phyloP scores from a whole-genome alignment of 805 yeast species.

The Candida tibetensis region DNA sequence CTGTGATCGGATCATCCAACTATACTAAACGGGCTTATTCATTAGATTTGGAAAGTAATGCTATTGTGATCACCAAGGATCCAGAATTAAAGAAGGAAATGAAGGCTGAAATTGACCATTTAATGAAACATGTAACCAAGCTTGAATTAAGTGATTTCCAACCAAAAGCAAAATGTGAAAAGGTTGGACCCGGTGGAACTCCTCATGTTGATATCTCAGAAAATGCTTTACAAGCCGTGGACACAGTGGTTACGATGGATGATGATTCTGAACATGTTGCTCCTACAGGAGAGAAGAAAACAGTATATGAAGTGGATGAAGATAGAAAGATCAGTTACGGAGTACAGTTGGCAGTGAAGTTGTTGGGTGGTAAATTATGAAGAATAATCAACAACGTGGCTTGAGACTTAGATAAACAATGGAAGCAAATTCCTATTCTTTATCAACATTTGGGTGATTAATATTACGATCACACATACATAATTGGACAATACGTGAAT shows the following conservation, averaged over 20 bases:
- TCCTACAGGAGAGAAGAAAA: background rate
- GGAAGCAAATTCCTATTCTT: no score
- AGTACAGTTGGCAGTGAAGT: slow-evolving; percentile 63
- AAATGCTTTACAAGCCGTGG: slow-evolving; percentile 3
- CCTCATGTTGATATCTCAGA: slow-evolving; percentile 4
- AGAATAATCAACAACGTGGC: no score
- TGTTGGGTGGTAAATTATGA: slow-evolving; percentile 56
- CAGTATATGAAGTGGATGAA: slow-evolving; percentile 40
- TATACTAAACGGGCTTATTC: slow-evolving; percentile 88
- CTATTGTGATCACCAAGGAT: slow-evolving; percentile 72
- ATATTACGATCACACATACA: background rate
- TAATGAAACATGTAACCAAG: slow-evolving; percentile 50
- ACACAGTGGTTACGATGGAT: slow-evolving; percentile 6
- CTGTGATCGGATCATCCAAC: slow-evolving; percentile 89
- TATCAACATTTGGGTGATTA: no score
- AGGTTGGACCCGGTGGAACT: background rate
- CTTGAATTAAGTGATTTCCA: slow-evolving; percentile 60
- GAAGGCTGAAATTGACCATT: slow-evolving; percentile 60
- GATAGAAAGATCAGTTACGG: slow-evolving; percentile 62
- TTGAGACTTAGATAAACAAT: no score
- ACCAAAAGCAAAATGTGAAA: slow-evolving; percentile 19
- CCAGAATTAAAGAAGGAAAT: slow-evolving; percentile 53
- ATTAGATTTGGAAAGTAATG: slow-evolving; percentile 86
- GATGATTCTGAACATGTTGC: slow-evolving; percentile 11
- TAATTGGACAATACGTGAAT: slow-evolving; percentile 1